Conservation (phyloP, 805 yeast genomes). For the Tetrapisispora pingtungensis region DNA sequence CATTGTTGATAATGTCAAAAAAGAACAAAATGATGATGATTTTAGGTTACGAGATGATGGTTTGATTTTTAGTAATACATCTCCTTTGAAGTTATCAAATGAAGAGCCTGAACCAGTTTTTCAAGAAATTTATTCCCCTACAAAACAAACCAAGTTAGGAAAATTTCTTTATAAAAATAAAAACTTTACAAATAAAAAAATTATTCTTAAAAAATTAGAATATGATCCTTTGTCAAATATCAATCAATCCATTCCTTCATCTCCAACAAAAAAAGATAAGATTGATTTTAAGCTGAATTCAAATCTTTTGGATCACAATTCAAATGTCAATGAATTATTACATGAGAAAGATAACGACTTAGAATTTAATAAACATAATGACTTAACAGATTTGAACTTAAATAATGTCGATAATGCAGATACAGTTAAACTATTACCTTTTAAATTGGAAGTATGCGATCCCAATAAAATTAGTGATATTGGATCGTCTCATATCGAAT, state of each 20-base stretch:
- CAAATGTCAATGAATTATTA: too few relatives aligned
- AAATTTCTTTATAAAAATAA: slow-evolving; percentile 1
- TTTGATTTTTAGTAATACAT: not conserved
- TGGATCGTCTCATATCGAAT: slow-evolving; percentile 80
- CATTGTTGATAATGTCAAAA: not conserved
- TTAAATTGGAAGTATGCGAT: slow-evolving; percentile 71
- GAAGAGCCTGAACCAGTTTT: not conserved
- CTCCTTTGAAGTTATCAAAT: not conserved
- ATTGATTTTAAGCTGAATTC: too few relatives aligned
- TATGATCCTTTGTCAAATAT: not conserved
- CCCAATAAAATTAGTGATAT: slow-evolving; percentile 88
- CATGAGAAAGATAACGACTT: too few relatives aligned
- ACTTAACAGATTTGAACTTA: not conserved
- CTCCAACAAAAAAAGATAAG: not conserved
- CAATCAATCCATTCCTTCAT: not conserved
- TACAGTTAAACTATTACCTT: slow-evolving; percentile 6
- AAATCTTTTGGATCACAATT: too few relatives aligned
- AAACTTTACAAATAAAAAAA: not conserved
- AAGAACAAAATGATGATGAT: not conserved
- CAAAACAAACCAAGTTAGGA: not conserved
- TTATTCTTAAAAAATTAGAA: too few relatives aligned
- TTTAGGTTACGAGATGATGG: not conserved
- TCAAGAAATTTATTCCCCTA: not conserved
- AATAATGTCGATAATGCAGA: too few relatives aligned
- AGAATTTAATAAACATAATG: too few relatives aligned